Evolutionary conservation across 2,329 filamentous ascomycete species (phyloP), one percentile per base, ranked within the genome.

Genomic region (Xylariaceae sp.): DNA sequence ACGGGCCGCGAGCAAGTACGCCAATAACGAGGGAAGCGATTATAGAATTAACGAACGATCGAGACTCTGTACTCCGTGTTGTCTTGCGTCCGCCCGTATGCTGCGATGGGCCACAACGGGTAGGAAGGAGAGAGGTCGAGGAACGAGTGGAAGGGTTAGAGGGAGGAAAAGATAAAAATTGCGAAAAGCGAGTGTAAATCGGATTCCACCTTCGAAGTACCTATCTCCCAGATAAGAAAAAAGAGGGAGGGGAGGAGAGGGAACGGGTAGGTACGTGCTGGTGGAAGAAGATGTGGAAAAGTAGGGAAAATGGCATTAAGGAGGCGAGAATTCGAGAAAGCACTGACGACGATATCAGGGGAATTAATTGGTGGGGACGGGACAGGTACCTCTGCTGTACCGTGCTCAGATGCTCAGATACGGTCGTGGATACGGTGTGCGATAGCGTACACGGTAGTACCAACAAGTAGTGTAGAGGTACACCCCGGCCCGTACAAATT

Each of bases 291-390:
- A 62, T 62, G 68, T 65, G 64, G 64, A 60, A 67, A 65, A 69
- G 68, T 68, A 65, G 68, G 66, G 68, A 70, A 68, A 67, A 65
- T 65, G 65, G 60, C 64, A 66, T 66, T 68, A 67, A 70, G 67
- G 67, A 65, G 68, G 63, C 61, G 61, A 61, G 56, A 51, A 51
- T 9, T 57, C 59, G 64, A 55, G 62, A 50, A 39, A 35, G 56
- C 57, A 60, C 57, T 56, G 55, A 55, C 57, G 52, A 39, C 39
- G n/a, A 54, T 15, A 59, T 66, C 60, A 60, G 66, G 63, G 55
- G 47, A 48, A 48, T 48, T 18, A 48, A 48, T 48, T 18, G 45
- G 17, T 49, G 47, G n/a, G 35, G 18, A 17, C 18, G 17, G 48
- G 50, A 41, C 35, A 13, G 9, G n/a, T 50, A n/a, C 10, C 56